A percentile compares a stretch with the other conserved stretches of the same genome.
phyloP scores from a whole-genome alignment of 352 stramenopile species.

The Saprolegnia parasitica region DNA sequence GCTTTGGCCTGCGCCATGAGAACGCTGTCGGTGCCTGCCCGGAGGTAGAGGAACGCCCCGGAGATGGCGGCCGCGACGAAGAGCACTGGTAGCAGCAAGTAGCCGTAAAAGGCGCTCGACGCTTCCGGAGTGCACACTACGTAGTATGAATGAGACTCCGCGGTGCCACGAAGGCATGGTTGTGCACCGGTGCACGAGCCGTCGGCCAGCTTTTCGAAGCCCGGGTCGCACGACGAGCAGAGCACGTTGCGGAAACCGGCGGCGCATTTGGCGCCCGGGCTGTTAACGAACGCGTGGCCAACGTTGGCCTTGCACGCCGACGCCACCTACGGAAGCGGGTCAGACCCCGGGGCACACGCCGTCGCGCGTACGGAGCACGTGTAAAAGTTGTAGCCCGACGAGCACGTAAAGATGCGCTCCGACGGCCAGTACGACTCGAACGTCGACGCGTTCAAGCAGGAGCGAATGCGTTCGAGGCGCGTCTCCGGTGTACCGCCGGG shows the following conservation, averaged over 20 bases:
- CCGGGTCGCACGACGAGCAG: neutral
- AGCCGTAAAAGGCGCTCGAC: conserved; percentile 4
- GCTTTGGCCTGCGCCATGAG: conserved; percentile 22
- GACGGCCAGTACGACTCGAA: conserved; percentile 56
- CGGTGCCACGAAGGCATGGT: neutral
- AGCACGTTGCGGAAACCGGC: conserved; percentile 7
- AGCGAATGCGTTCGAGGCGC: conserved; percentile 42
- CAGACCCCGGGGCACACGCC: conserved; percentile 29
- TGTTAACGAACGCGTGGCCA: neutral
- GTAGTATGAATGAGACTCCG: neutral
- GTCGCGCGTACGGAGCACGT: conserved; percentile 44
- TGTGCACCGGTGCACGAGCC: conserved; percentile 1
- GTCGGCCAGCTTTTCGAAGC: conserved; percentile 19
- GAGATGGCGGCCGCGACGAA: neutral
- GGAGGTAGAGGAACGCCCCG: neutral
- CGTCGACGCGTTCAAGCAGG: conserved; percentile 35
- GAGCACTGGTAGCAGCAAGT: conserved; percentile 1
- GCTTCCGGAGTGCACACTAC: neutral
- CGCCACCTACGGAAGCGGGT: conserved; percentile 33
- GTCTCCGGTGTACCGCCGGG: conserved; percentile 26
- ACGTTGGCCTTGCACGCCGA: conserved; percentile 15
- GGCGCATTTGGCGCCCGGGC: conserved; percentile 26
- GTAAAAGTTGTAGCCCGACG: conserved; percentile 58
- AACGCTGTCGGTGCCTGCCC: neutral
- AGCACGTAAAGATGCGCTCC: conserved; percentile 55